phyloP scores from a whole-genome alignment of 352 stramenopile species.

The Globisporangium solare region DNA sequence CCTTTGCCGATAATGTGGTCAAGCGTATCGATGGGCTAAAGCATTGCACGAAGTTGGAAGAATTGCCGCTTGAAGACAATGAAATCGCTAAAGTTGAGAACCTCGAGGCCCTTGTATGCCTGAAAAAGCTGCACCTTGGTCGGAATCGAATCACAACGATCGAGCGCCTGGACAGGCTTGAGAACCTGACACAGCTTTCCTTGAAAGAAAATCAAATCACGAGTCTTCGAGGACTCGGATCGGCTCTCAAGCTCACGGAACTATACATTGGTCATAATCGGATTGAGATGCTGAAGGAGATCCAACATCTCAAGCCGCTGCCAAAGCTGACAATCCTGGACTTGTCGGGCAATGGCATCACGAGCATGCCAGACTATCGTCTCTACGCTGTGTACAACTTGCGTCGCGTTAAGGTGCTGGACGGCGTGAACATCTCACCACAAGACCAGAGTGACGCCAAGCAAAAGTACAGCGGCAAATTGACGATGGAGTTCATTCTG shows the following conservation, averaged over 20 bases:
- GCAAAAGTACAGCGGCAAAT: constrained; percentile 84
- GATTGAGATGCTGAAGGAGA: constrained; percentile 72
- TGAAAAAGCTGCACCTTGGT: constrained; percentile 77
- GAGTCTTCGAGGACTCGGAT: constrained; percentile 53
- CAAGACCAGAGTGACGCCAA: constrained; percentile 82
- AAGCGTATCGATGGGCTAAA: constrained; percentile 49
- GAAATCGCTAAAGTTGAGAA: constrained; percentile 65
- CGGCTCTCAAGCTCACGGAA: constrained; percentile 75
- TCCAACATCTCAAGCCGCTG: constrained; percentile 76
- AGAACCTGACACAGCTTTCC: constrained; percentile 71
- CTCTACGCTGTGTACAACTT: constrained; percentile 82
- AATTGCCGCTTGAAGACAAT: constrained; percentile 79
- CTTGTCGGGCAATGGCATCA: constrained; percentile 78
- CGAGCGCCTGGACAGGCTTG: constrained; percentile 49
- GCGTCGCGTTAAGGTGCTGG: constrained; percentile 77
- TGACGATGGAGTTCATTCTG: constrained; percentile 79
- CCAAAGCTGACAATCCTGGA: constrained; percentile 87
- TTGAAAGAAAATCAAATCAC: constrained; percentile 85
- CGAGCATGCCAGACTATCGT: constrained; percentile 53
- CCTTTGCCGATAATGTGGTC: constrained; percentile 72
- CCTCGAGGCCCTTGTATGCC: constrained; percentile 38
- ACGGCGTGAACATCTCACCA: constrained; percentile 61
- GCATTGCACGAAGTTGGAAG: constrained; percentile 57
- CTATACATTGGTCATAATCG: constrained; percentile 85
- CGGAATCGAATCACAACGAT: constrained; percentile 71